phyloP scores from a whole-genome alignment of 139 green algal genomes.

The Coccomyxa sp. region DNA sequence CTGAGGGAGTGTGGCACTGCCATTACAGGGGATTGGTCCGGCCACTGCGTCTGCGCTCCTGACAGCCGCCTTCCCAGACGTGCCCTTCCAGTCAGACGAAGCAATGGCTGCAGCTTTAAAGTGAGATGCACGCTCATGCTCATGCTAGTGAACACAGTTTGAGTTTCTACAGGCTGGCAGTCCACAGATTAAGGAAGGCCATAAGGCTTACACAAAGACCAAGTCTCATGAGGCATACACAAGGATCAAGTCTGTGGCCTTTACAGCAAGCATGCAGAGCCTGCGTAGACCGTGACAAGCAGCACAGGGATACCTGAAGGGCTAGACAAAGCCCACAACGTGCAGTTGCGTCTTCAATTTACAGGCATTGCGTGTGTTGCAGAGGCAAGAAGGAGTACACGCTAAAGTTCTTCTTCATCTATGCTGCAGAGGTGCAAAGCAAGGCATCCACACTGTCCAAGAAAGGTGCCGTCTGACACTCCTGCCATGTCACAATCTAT shows the following conservation, averaged over 20 bases:
- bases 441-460: too few species aligned
- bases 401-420: too few species aligned
- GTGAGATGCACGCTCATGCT: constrained; percentile 15
- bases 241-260: constrained; percentile 8
- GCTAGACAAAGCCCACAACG: too few species aligned
- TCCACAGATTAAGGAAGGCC: constrained; percentile 13
- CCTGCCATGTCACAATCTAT: too few species aligned
- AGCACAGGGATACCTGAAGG: too few species aligned
- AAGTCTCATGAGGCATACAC: too few species aligned
- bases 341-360: too few species aligned
- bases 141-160: constrained; percentile 38
- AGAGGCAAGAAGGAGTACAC: too few species aligned
- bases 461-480: too few species aligned
- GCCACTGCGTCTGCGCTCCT: constrained; percentile 62
- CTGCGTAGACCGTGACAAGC: neutral
- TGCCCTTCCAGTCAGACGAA: constrained; percentile 63
- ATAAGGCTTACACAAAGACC: too few species aligned
- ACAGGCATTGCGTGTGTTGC: too few species aligned
- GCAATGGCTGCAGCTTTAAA: constrained; percentile 22
- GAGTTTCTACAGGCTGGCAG: constrained; percentile 21
- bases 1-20: neutral
- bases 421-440: too few species aligned
- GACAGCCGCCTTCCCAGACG: constrained; percentile 9
- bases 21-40: constrained; percentile 41
- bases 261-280: neutral